Conservation (phyloP, 2,329 filamentous ascomycete genomes). For the Corynespora cassiicola region DNA sequence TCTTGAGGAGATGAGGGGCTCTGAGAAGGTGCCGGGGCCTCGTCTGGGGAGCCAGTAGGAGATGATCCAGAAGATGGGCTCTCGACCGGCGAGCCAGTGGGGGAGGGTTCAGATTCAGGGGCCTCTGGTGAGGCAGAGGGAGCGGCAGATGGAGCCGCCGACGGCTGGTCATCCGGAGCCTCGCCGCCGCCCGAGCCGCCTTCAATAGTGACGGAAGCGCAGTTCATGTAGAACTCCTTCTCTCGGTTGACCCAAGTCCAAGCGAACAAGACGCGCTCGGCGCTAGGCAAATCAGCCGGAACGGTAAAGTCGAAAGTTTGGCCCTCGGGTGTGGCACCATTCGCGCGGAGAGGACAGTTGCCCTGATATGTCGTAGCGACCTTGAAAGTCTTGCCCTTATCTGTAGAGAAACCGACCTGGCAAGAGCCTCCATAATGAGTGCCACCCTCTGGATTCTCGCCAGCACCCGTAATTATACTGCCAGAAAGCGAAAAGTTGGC, state of each 20-base stretch:
- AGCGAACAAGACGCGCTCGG: conserved; percentile 51
- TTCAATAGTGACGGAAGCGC: conserved; percentile 52
- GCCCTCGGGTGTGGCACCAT: conserved; percentile 40
- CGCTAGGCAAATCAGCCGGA: conserved; percentile 50
- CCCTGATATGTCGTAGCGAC: conserved; percentile 55
- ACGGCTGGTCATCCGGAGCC: conserved; percentile 8
- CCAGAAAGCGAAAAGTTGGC: conserved; percentile 50
- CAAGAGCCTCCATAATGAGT: conserved; percentile 57
- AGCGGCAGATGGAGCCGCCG: conserved; percentile 5
- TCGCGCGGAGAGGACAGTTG: conserved; percentile 53
- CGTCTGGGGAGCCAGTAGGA: neutral
- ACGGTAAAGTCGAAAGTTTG: conserved; percentile 56
- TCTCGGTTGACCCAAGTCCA: conserved; percentile 59
- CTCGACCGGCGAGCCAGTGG: no score
- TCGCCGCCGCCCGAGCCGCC: conserved; percentile 23
- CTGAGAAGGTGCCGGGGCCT: neutral
- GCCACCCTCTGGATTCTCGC: conserved; percentile 33
- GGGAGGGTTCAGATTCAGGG: no score
- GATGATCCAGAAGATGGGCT: conserved; percentile 4
- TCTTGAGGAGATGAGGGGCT: conserved; percentile 2
- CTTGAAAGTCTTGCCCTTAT: conserved; percentile 53
- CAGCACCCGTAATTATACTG: conserved; percentile 20
- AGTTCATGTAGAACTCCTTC: conserved; percentile 54
- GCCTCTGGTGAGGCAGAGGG: no score
- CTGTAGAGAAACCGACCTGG: conserved; percentile 53